Base-by-base conservation (phyloP, 164 flowering plant genomes). In the Berberis vulgaris region DNA sequence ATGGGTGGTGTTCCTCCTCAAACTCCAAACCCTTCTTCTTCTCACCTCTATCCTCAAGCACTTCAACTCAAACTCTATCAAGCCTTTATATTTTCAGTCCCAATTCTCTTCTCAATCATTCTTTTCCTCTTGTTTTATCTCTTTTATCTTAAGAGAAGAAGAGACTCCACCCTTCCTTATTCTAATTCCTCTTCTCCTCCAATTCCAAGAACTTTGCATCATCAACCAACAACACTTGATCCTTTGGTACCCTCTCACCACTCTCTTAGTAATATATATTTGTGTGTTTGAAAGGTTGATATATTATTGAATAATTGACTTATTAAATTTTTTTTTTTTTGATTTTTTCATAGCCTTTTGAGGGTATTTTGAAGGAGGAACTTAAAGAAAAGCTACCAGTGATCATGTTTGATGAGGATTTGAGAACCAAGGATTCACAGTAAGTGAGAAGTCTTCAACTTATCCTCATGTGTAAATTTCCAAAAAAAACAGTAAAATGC, bases 81-180 rank as follows among this genome's bases (percentile, higher is more conserved):
- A 63, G 88, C 90, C 62, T 88, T 88, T 81, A 85, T 86, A 47
- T 88, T 88, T 65, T 86, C 96, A 45, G 81, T 88, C 47, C 91
- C 91, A 10, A 79, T 88, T 50, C 80, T 86, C 62, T 88, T 88
- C 74, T 85, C 88, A 59, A 82, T 85, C 5, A 82, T 88, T 67
- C 87, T 86, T 54, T 73, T 88, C 39, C 74, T 88, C 53, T 72
- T 86, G 77, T 88, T 86, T 54, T 88, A 88, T 72, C 73, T 86
- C 76, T 89, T 89, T 69, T 89, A 89, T 72, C 91, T 89, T 68
- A 86, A 87, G 84, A 86, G 71, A 64, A 69, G 85, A 52, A 86
- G 94, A 66, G 75, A 84, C 64, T 63, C 84, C 38, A 46, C 69
- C 60, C 59, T 65, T 41, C 59, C 79, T 6, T 26, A 26, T 26